Base-by-base conservation (phyloP, 257 asterid species). In the Solanum microdontum region DNA sequence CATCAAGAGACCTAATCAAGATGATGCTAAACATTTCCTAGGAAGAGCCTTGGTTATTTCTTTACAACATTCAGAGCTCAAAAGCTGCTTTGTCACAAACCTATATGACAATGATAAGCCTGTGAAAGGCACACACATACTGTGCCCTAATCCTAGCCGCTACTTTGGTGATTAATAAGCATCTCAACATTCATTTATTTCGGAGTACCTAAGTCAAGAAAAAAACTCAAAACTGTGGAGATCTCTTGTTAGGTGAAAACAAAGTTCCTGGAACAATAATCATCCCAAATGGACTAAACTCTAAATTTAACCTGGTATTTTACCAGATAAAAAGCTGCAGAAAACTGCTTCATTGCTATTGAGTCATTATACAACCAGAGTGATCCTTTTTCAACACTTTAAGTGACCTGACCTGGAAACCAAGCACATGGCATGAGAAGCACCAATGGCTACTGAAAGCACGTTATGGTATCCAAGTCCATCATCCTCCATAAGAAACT, bases 371-470 rank as follows among this genome's bases (percentile, higher is more conserved):
- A 82, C 37, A 80, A 48, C 51, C 37, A 58, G 66, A 58, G 24
- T 58, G 66, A 58, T 58, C 66, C 66, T 58, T 58, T 19, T 58
- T 19, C 66, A 58, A 19, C 66, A 58, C 5, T 87, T 24, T 69
- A 36, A 51, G 85, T 84, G 87, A 85, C 88, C 88, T 86, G 92
- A 90, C 92, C 94, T 92, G 82, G 94, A 92, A 80, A 93, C 97
- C 28, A 97, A 93, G 89, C 99, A 97, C 93, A 94, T 90, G 11
- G 95, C 94, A 94, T 97, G 99, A 86, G 99, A 95, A 85, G 99
- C 99, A 51, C 99, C 99, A 28, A 88, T 93, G 60, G 98, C 94
- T 30, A 95, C 93, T 70, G 94, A 88, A 79, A 94, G 84, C 85
- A 97, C 99, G 5, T 86, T 90, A 84, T 91, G 94, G 26, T 84